Base-by-base conservation (phyloP, 1,139 yeast species). In the Hansenula anomala region DNA sequence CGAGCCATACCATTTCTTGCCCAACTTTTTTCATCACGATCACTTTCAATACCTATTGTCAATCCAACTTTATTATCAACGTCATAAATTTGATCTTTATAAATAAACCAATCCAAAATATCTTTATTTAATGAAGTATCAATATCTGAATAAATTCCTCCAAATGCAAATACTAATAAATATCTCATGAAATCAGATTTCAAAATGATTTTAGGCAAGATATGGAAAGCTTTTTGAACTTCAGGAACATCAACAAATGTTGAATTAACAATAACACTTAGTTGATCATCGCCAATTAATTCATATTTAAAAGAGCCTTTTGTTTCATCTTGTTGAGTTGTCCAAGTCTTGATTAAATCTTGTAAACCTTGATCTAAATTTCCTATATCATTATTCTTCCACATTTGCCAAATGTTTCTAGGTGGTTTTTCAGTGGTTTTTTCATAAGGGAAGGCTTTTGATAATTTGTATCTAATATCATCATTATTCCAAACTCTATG, bases 101-200 rank as follows among this genome's bases (percentile, higher is more conserved):
- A 47, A 3, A 44, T 22, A 9, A 43, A 15, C 48, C 48, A 44
- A 2, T 31, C 24, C 5, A 30, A 15, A 6, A 44, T 17, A 23
- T 39, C 37, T 12, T n/a, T 29, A 16, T 34, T 30, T 13, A 38
- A 28, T 14, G 30, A 28, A 3, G 97, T 89, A 58, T 89, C 97
- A 38, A 89, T 82, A 58, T 89, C 97, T 1, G 92, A 73, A 36
- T 89, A 89, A 2, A 86, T 82, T 2, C 97, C 97, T 23, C 97
- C 97, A 42, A 87, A 71, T 8, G 96, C 95, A 52, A 72, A 78
- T 34, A 89, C 61, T 38, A 89, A 78, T 52, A 89, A 67, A 59
- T 89, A 89, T 43, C 96, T 67, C 68, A 89, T 85, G 53, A 89
- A 89, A 61, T 89, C 96, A 12, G 95, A 95, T 57, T 83, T 81